Evolutionary conservation across 23 red algal genomes (phyloP).

Genomic region (Agarophyton chilense): DNA sequence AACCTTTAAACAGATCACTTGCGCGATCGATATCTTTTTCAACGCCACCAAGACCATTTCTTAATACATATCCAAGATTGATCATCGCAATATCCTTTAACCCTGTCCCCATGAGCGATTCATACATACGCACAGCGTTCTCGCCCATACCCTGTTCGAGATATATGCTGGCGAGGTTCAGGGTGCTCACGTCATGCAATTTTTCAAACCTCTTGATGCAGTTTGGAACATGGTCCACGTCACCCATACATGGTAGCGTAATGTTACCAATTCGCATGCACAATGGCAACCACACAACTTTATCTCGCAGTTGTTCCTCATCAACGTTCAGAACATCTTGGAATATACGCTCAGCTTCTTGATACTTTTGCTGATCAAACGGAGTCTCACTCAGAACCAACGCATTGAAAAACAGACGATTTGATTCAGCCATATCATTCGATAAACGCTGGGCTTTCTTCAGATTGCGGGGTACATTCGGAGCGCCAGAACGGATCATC

Average conservation of each 20-base stretch:
- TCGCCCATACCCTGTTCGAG: neutral
- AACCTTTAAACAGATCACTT: neutral
- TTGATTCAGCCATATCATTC: neutral
- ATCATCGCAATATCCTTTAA: neutral
- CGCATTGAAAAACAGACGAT: neutral
- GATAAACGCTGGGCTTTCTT: neutral
- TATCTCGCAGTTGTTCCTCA: neutral
- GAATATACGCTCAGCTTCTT: neutral
- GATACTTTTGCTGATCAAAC: neutral
- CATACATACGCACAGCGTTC: neutral
- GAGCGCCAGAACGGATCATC: conserved; percentile 10
- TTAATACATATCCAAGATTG: conserved; percentile 1
- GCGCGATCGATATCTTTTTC: neutral
- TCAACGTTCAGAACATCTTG: neutral
- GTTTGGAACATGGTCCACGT: neutral
- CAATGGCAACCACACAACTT: conserved; percentile 19
- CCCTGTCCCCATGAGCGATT: conserved; percentile 2
- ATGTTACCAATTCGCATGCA: neutral
- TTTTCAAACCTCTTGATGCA: conserved; percentile 6
- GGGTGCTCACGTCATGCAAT: neutral
- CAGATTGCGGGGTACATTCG: neutral
- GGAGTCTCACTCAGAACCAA: neutral
- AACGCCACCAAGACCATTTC: neutral
- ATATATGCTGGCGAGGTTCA: neutral
- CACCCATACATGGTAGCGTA: neutral